Evolutionary conservation across 83 land plant species (phyloP).

Genomic region (Picea engelmannii): DNA sequence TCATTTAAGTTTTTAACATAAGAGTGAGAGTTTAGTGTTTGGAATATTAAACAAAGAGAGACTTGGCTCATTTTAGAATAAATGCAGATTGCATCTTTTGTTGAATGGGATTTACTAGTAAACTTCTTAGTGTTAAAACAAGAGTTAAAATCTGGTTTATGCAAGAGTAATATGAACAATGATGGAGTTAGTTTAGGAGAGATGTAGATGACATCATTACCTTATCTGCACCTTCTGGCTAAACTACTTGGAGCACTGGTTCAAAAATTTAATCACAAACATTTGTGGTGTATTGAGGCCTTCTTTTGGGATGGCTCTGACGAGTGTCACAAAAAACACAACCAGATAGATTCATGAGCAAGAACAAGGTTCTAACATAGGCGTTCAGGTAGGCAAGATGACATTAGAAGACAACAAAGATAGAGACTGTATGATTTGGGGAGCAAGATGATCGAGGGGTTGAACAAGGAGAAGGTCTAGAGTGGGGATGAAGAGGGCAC

Average conservation of each 20-base stretch:
- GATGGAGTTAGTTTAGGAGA: neutral
- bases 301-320: no score
- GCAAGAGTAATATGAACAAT: neutral
- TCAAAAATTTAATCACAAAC: no score
- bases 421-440: conserved; percentile 90
- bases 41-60: neutral
- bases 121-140: neutral
- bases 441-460: no score
- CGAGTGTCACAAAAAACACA: no score
- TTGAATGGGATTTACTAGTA: no score
- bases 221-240: no score
- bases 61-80: no score
- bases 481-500: conserved; percentile 1
- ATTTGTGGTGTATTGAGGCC: no score
- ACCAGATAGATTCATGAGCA: no score
- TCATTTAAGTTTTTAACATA: neutral
- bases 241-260: neutral
- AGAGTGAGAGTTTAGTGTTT: neutral
- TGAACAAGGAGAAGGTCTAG: no score
- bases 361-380: no score
- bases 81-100: no score
- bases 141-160: neutral
- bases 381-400: conserved; percentile 51
- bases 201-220: neutral
- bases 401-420: conserved; percentile 93